Evolutionary conservation across 805 yeast genomes (phyloP), one percentile per base, ranked within the genome.

Genomic region (Suhomyces canberraensis): DNA sequence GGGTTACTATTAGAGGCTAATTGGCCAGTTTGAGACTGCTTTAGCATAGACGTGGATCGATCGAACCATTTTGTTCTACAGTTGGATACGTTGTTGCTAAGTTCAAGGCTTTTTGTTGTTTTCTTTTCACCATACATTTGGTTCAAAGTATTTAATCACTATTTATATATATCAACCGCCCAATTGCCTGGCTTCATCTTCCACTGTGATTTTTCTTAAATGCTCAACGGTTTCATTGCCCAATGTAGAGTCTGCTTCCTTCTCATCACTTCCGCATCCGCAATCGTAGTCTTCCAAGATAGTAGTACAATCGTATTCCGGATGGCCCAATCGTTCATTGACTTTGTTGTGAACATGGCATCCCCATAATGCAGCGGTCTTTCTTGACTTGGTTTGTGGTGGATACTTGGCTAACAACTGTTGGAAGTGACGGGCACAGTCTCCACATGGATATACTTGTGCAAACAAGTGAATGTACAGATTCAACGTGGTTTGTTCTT

Each of bases 391-490:
- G 3, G 83, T 72, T 53, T 93, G 98, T 2, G 96, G 96, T 1
- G 98, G 98, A 52, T 69, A 81, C 50, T 82, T 71, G 39, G 66
- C 53, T 39, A 93, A 61, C 46, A 91, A 63, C 53, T 75, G 63
- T 45, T 76, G 83, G 60, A 93, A 93, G 60, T 93, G 98, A 46
- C 86, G 71, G 0, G 98, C 97, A 63, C 98, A 93, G 56, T 91
- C 97, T 3, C 95, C 95, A 63, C 98, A 91, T 0, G 98, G 98
- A 47, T 93, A 93, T 8, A 93, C 91, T 50, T 90, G 87, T 1
- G 93, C 89, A 64, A 90, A 93, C 24, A 86, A 65, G 16, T 76
- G 63, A 15, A 93, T 72, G 56, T 80, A 93, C 40, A 67, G 74
- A 13, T 61, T 51, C 32, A 93, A 65, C 18, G 91, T 84, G 20